These are phyloP conservation scores for Colletotrichum plurivorum DNA, from an alignment of 2,329 filamentous ascomycete genomes.

Conservation along the genomic window DNA sequence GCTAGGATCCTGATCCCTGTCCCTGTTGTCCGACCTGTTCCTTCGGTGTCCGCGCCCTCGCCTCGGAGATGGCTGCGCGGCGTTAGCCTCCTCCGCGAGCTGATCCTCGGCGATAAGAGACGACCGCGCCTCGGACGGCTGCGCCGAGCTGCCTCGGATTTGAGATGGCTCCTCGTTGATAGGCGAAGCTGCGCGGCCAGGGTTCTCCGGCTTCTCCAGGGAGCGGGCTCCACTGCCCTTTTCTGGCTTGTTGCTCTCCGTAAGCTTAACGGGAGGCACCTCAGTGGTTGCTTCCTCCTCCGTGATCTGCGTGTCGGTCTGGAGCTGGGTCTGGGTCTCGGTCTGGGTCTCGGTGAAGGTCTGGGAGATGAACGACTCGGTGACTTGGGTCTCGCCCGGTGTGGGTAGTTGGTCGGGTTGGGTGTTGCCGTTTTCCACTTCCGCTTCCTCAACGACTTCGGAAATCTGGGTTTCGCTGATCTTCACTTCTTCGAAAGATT, in stretches of 20 bases:
- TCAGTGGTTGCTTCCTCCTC: constrained; percentile 30
- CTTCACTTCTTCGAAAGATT: constrained; percentile 14
- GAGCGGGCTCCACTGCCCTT: background rate
- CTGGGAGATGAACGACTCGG: constrained; percentile 9
- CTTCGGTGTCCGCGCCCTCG: constrained; percentile 37
- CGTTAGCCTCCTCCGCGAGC: constrained; percentile 24
- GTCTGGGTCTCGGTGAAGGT: constrained; percentile 25
- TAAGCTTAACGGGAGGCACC: constrained; percentile 5
- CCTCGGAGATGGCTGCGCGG: constrained; percentile 34
- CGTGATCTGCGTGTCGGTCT: constrained; percentile 6
- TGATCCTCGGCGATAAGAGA: constrained; percentile 40
- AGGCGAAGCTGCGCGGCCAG: constrained; percentile 22
- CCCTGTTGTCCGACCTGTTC: constrained; percentile 32
- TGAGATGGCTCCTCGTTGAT: constrained; percentile 34
- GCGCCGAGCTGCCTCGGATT: constrained; percentile 37
- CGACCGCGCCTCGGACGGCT: constrained; percentile 36
- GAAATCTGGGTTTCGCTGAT: constrained; percentile 3
- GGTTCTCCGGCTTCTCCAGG: constrained; percentile 8
- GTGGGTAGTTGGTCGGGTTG: constrained; percentile 13
- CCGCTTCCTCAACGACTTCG: constrained; percentile 5
- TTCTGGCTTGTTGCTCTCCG: background rate
- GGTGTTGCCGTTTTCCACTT: background rate
- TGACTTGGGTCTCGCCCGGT: constrained; percentile 27
- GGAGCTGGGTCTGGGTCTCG: constrained; percentile 2
- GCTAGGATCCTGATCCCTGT: constrained; percentile 40